A percentile compares a stretch with the other conserved stretches of the same genome.
Conservation (phyloP, 1,284 basidiomycete genomes). For the Testicularia cyperi region DNA sequence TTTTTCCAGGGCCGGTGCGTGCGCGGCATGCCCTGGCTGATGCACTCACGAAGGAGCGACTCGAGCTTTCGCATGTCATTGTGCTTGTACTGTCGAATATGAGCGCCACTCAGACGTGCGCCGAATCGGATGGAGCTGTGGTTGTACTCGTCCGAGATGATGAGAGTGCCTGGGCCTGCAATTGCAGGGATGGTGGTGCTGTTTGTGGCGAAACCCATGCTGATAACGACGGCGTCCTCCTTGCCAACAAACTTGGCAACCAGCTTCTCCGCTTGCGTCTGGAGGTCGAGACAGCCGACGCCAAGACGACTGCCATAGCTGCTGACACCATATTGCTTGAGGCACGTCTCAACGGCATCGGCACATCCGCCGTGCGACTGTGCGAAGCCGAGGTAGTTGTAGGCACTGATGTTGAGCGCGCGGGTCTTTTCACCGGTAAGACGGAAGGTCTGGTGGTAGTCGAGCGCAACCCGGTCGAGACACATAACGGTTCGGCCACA, state of each 20-base stretch:
- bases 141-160: conserved; percentile 97
- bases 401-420: conserved; percentile 92
- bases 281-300: conserved; percentile 80
- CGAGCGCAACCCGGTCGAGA: conserved; percentile 79
- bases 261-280: conserved; percentile 78
- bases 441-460: conserved; percentile 78
- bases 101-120: conserved; percentile 82
- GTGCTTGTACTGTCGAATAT: conserved; percentile 93
- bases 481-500: conserved; percentile 88
- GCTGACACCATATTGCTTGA: conserved; percentile 67
- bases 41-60: conserved; percentile 79
- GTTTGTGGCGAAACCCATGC: conserved; percentile 98
- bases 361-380: conserved; percentile 90
- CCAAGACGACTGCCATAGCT: conserved; percentile 78
- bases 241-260: conserved; percentile 85
- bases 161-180: conserved; percentile 84
- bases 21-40: conserved; percentile 94
- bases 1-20: conserved; percentile 99
- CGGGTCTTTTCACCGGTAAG: conserved; percentile 79
- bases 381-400: conserved; percentile 99
- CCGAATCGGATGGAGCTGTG: conserved; percentile 95
- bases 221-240: conserved; percentile 85
- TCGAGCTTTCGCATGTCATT: conserved; percentile 89
- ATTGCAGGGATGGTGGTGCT: conserved; percentile 91
- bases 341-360: conserved; percentile 75